A percentile compares a stretch with the other conserved stretches of the same genome.
Evolutionary conservation across 495 filamentous ascomycete genomes (phyloP).

Genomic region (Penicillium macrosclerotiorum): DNA sequence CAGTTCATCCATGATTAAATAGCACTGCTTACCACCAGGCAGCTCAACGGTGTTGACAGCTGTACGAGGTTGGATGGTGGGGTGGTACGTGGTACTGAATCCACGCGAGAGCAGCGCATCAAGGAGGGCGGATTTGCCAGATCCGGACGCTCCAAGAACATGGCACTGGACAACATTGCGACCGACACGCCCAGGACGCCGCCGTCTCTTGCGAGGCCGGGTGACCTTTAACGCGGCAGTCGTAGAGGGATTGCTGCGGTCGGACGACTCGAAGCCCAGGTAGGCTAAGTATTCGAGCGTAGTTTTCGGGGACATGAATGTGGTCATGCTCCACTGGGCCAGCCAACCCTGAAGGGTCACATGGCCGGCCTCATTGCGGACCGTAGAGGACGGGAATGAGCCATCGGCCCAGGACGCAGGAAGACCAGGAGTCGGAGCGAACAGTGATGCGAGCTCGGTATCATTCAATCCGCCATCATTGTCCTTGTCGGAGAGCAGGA

Average conservation of each 20-base stretch:
- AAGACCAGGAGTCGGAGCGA: conserved; percentile 89
- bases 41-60: conserved; percentile 97
- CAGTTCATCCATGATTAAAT: conserved; percentile 91
- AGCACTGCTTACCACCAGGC: conserved; percentile 93
- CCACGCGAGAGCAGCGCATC: conserved; percentile 87
- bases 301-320: conserved; percentile 90
- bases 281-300: conserved; percentile 95
- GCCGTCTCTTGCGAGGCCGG: conserved; percentile 79
- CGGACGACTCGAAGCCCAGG: conserved; percentile 77
- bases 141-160: conserved; percentile 77
- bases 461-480: conserved; percentile 93
- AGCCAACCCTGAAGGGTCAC: conserved; percentile 98
- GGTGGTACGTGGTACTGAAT: conserved; percentile 82
- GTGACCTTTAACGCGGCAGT: conserved; percentile 88
- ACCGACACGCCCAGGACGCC: conserved; percentile 78
- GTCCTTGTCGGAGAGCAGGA: conserved; percentile 92
- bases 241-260: conserved; percentile 61
- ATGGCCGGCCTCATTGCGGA: conserved; percentile 90
- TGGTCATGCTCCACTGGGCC: conserved; percentile 99
- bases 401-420: conserved; percentile 87
- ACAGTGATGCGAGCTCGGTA: conserved; percentile 76
- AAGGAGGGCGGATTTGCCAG: conserved; percentile 85
- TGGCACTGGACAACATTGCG: conserved; percentile 97
- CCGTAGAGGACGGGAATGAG: conserved; percentile 89
- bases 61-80: conserved; percentile 89